These are phyloP conservation scores for Diaporthe ampelina DNA, from an alignment of 2,329 filamentous ascomycete genomes.

Conservation along the genomic window DNA sequence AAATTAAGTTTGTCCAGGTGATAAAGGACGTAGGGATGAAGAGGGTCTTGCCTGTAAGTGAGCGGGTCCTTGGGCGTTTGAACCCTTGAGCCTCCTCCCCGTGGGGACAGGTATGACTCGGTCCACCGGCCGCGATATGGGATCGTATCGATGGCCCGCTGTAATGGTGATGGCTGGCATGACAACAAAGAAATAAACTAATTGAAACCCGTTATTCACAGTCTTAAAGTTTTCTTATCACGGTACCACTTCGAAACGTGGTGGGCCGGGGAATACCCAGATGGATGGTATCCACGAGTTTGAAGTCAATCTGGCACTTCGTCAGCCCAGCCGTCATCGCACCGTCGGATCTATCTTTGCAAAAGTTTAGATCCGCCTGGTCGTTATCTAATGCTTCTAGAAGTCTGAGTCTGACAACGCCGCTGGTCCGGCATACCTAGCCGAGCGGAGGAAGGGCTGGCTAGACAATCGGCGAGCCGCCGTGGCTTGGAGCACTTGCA, in stretches of 20 bases:
- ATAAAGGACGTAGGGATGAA: neutral
- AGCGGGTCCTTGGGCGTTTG: slow-evolving; percentile 3
- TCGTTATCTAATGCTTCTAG: neutral
- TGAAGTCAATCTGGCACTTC: slow-evolving; percentile 14
- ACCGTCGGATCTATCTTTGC: neutral
- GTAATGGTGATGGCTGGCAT: neutral
- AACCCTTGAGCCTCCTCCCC: slow-evolving; percentile 26
- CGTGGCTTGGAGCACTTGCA: neutral
- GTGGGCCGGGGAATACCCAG: neutral
- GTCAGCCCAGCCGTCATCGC: neutral
- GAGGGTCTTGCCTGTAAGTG: slow-evolving; percentile 10
- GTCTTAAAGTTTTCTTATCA: slow-evolving; percentile 5
- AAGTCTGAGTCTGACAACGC: neutral
- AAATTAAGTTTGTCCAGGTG: slow-evolving; percentile 3
- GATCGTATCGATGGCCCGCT: slow-evolving; percentile 10
- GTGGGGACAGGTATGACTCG: slow-evolving; percentile 25
- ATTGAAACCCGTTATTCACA: neutral
- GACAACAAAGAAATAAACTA: neutral
- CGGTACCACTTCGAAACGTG: slow-evolving; percentile 22
- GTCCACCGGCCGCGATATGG: slow-evolving; percentile 11
- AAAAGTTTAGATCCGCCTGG: neutral
- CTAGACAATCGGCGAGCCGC: neutral
- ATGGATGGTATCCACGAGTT: neutral
- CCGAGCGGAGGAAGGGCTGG: neutral
- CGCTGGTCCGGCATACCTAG: neutral